Evolutionary conservation across 768 basidiomycete species (phyloP).

Genomic region (Boletus barrowsii): DNA sequence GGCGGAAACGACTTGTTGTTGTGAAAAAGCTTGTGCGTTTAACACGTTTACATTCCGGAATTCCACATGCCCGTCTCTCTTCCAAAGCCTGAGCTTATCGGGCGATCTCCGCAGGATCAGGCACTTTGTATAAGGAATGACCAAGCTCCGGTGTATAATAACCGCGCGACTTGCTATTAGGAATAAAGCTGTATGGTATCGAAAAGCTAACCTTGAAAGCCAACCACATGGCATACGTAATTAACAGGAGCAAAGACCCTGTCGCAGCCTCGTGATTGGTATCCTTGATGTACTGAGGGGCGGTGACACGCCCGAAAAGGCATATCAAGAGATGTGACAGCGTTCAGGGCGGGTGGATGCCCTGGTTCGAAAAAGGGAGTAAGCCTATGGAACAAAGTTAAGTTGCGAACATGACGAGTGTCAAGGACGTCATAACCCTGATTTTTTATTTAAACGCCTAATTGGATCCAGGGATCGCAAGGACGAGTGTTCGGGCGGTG

Average conservation of each 20-base stretch:
- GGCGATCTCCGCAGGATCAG: slow-evolving; percentile 28
- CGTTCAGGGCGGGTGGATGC: slow-evolving; percentile 4
- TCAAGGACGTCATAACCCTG: slow-evolving; percentile 29
- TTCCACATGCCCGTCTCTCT: slow-evolving; percentile 1
- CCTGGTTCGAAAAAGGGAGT: slow-evolving; percentile 8
- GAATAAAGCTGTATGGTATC: slow-evolving; percentile 8
- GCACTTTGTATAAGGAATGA: slow-evolving; percentile 6
- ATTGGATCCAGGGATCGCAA: slow-evolving; percentile 9
- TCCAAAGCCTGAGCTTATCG: slow-evolving; percentile 22
- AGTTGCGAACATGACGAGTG: slow-evolving; percentile 13
- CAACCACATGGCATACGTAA: slow-evolving; percentile 22
- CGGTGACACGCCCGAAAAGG: slow-evolving; percentile 11
- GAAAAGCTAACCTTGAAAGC: slow-evolving; percentile 30
- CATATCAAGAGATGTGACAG: slow-evolving; percentile 17
- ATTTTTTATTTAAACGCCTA: slow-evolving; percentile 14
- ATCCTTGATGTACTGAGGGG: slow-evolving; percentile 2
- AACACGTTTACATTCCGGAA: background rate
- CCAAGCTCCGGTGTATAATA: slow-evolving; percentile 17
- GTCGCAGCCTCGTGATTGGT: slow-evolving; percentile 19
- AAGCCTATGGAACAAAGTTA: slow-evolving; percentile 24
- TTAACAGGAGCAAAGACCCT: slow-evolving; percentile 14
- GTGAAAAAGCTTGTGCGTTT: background rate
- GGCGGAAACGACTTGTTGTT: background rate
- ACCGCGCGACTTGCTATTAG: slow-evolving; percentile 5
- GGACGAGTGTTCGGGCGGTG: background rate